Evolutionary conservation across 2,329 filamentous ascomycete genomes (phyloP), one percentile per base, ranked within the genome.

Genomic region (Claviceps quebecensis): DNA sequence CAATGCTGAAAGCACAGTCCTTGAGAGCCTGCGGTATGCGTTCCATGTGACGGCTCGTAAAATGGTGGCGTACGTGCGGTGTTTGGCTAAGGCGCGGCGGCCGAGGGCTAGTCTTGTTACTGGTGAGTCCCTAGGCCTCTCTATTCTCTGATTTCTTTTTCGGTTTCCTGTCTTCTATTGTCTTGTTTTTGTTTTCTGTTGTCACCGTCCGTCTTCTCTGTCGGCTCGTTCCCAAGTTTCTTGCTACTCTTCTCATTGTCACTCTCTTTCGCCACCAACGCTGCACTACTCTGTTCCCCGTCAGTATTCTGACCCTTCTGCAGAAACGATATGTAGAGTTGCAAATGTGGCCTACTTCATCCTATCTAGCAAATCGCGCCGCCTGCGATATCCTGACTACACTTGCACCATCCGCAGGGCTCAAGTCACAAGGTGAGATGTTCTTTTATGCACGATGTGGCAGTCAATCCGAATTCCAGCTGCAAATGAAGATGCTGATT

Each of bases 21-120:
- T 91, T 4, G 66, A 69, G n/a, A 95, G 93, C 58, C 70, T 96
- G 3, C 78, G 83, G 60, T 74, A 76, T n/a, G 81, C 81, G 36
- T 91, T 96, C 59, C 60, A 72, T 17, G 87, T 94, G 64, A 82
- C 86, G 6, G 89, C 87, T 8, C 81, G 80, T 69, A 94, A 91
- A 69, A 78, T 78, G 70, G 80, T 75, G 74, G 76, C 75, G 0
- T 83, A 84, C 57, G 63, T 70, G 6, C 70, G 73, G 7, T 81
- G 79, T 53, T 70, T 96, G 36, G 72, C 77, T 2, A 63, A 60
- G 37, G 59, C 61, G 4, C 77, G 75, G 58, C 78, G 77, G 56
- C 86, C 85, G 2, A 65, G 72, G 6, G 62, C 72, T 3, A 66
- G 63, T 34, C 65, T 95, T n/a, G 67, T 91, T 36, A 82, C 71